Percentiles rank a stretch among this genome's conserved stretches.
Conservation (phyloP, 352 stramenopile genomes). For the Phytophthora cactorum region DNA sequence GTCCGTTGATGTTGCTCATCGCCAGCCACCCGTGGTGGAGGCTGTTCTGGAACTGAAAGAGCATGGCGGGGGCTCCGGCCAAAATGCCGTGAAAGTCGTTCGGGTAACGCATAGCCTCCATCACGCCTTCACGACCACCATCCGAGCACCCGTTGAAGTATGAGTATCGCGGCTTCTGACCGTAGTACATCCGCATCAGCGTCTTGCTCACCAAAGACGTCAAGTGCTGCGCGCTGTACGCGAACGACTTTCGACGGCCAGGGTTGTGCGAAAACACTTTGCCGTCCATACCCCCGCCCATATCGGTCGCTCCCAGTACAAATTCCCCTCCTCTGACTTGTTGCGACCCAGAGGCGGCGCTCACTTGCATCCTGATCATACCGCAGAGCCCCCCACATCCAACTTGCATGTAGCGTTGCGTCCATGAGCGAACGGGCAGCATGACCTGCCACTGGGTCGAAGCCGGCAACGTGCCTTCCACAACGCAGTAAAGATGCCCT, state of each 20-base stretch:
- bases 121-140: conserved; percentile 43
- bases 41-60: conserved; percentile 50
- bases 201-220: conserved; percentile 43
- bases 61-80: conserved; percentile 41
- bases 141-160: conserved; percentile 55
- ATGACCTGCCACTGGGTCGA: conserved; percentile 38
- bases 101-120: conserved; percentile 45
- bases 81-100: conserved; percentile 47
- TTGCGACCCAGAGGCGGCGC: conserved; percentile 29
- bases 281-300: conserved; percentile 39
- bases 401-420: conserved; percentile 48
- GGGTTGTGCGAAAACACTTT: conserved; percentile 35
- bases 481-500: conserved; percentile 33
- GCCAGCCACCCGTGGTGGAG: conserved; percentile 44
- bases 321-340: conserved; percentile 37
- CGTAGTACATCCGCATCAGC: conserved; percentile 45
- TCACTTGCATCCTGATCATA: conserved; percentile 34
- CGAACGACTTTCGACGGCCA: conserved; percentile 35
- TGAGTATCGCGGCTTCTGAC: conserved; percentile 36
- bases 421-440: conserved; percentile 45
- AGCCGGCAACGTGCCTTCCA: conserved; percentile 28
- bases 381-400: conserved; percentile 48
- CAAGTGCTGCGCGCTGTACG: conserved; percentile 43
- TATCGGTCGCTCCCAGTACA: conserved; percentile 38
- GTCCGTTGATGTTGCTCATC: conserved; percentile 37